Evolutionary conservation across 176 grass and related monocot genomes (phyloP).

Genomic region (Raddia guianensis): DNA sequence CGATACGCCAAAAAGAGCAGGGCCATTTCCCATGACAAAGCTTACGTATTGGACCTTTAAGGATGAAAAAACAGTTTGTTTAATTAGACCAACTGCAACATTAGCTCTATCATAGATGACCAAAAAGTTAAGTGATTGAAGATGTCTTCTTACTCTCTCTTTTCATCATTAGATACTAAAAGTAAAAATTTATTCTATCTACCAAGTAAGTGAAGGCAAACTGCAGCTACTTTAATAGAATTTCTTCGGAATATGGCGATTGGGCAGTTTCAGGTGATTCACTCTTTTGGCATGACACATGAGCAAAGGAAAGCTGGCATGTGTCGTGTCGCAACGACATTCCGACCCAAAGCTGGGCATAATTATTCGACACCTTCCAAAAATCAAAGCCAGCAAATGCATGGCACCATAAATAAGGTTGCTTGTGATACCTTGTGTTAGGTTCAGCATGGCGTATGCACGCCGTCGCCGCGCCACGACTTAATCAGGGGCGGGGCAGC

Average conservation of each 20-base stretch:
- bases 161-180: conserved; percentile 10
- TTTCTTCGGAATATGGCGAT: neutral
- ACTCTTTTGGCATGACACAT: neutral
- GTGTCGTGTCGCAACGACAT: neutral
- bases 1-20: too few species aligned
- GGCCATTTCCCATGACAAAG: neutral
- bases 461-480: too few species aligned
- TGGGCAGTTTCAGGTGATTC: conserved; percentile 21
- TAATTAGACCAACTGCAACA: conserved; percentile 4
- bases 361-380: conserved; percentile 8
- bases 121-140: conserved; percentile 20
- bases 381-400: conserved; percentile 11
- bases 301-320: neutral
- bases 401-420: conserved; percentile 1
- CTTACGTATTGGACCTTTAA: conserved; percentile 18
- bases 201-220: conserved; percentile 14
- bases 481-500: too few species aligned
- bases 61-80: conserved; percentile 18
- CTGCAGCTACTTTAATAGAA: conserved; percentile 24
- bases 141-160: conserved; percentile 7
- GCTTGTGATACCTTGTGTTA: neutral
- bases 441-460: too few species aligned
- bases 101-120: conserved; percentile 9
- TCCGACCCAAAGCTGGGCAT: neutral
- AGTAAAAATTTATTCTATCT: conserved; percentile 4